phyloP scores from a whole-genome alignment of 768 basidiomycete genomes.

The Termitomyces heimii region DNA sequence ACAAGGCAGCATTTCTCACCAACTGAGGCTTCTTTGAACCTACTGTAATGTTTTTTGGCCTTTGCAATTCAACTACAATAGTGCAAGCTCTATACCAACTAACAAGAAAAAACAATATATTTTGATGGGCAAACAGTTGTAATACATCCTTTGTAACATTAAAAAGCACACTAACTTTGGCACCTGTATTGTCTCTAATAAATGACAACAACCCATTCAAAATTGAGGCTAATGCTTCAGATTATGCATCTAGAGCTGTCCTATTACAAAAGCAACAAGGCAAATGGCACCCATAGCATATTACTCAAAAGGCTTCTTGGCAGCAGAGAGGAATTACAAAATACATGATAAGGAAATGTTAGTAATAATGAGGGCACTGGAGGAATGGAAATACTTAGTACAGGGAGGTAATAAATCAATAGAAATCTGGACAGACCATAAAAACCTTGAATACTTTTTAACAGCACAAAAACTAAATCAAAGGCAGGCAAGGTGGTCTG shows the following conservation, averaged over 20 bases:
- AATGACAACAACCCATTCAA: too few species aligned
- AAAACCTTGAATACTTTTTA: slow-evolving; percentile 39
- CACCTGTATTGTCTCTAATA: too few species aligned
- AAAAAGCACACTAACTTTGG: too few species aligned
- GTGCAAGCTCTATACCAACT: background rate
- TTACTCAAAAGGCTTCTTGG: too few species aligned
- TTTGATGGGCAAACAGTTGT: too few species aligned
- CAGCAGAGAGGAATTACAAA: too few species aligned
- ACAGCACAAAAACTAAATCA: slow-evolving; percentile 29
- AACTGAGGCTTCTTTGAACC: background rate
- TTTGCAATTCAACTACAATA: background rate
- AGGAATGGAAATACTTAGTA: slow-evolving; percentile 19
- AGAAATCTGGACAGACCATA: slow-evolving; percentile 28
- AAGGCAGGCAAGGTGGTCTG: slow-evolving; percentile 36
- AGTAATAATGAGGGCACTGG: slow-evolving; percentile 30
- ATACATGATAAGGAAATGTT: slow-evolving; percentile 18
- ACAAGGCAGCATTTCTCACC: slow-evolving; percentile 31
- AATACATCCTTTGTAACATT: too few species aligned
- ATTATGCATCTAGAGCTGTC: too few species aligned
- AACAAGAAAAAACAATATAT: too few species aligned
- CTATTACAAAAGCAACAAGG: too few species aligned
- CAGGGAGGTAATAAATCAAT: slow-evolving; percentile 4
- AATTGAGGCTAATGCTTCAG: too few species aligned
- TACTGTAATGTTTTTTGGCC: background rate
- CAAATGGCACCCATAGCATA: too few species aligned